These are phyloP conservation scores for Nothophoma quercina DNA, from an alignment of 2,329 filamentous ascomycete genomes.

Conservation along the genomic window DNA sequence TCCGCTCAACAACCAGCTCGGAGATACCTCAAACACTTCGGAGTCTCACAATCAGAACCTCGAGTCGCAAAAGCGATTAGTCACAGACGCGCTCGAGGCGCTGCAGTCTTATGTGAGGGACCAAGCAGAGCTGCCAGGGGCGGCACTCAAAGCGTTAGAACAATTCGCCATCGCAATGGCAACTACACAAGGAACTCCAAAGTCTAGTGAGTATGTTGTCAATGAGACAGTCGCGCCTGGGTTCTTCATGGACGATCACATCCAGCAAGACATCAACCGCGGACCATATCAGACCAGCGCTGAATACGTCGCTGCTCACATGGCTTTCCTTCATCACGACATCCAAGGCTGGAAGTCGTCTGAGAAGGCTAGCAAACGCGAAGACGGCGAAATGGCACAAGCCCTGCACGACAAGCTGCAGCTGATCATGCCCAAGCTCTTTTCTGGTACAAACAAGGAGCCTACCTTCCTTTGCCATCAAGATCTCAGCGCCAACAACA, in stretches of 20 bases:
- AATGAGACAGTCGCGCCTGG: not conserved
- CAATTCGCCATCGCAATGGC: no score
- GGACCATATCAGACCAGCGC: no score
- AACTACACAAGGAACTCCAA: not conserved
- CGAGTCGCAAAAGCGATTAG: no score
- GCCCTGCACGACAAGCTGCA: not conserved
- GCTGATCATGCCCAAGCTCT: not conserved
- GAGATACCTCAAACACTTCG: no score
- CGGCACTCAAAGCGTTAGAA: no score
- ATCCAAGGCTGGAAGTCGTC: not conserved
- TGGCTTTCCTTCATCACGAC: not conserved
- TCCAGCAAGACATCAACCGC: not conserved
- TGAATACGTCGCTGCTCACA: not conserved
- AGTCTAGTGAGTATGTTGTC: not conserved
- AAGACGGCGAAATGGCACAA: not conserved
- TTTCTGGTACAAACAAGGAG: not conserved
- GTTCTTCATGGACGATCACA: not conserved
- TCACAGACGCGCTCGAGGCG: no score
- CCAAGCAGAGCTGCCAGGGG: no score
- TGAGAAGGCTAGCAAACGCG: not conserved
- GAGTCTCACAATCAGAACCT: no score
- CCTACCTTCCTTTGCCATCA: not conserved
- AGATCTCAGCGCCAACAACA: not conserved
- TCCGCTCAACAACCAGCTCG: no score
- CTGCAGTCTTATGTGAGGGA: no score